phyloP scores from a whole-genome alignment of 129 eudicot genomes.

The Dittrichia graveolens region DNA sequence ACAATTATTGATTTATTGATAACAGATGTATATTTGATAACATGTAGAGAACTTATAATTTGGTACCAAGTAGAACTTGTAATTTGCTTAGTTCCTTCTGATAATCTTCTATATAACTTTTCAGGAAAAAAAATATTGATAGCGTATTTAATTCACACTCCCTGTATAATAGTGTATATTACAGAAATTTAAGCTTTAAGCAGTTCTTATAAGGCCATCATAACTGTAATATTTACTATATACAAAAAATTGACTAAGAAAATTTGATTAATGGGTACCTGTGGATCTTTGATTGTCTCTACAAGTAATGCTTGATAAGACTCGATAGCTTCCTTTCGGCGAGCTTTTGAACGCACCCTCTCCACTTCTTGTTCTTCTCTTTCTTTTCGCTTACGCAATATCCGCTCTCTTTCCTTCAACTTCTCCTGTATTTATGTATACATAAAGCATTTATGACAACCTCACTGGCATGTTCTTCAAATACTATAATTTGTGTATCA shows the following conservation, averaged over 20 bases:
- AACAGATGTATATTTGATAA: background rate
- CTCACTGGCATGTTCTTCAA: slow-evolving; percentile 6
- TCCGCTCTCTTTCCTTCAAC: slow-evolving; percentile 83
- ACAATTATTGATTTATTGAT: no score
- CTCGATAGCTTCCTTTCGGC: slow-evolving; percentile 84
- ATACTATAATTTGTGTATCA: background rate
- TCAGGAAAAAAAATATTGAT: background rate
- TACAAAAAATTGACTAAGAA: background rate
- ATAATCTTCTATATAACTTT: background rate
- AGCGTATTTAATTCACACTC: background rate
- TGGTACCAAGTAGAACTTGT: background rate
- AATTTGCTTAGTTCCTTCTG: background rate
- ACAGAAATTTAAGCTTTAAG: no score
- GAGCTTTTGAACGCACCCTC: slow-evolving; percentile 86
- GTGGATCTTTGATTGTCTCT: slow-evolving; percentile 93
- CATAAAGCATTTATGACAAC: slow-evolving; percentile 8
- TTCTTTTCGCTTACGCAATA: slow-evolving; percentile 85
- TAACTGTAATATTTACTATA: background rate
- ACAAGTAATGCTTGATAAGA: slow-evolving; percentile 97
- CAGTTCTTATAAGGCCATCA: no score
- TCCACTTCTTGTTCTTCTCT: slow-evolving; percentile 99
- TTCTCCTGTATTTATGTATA: slow-evolving; percentile 57
- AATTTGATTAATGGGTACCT: slow-evolving; percentile 44
- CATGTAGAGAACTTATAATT: slow-evolving; percentile 1
- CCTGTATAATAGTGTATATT: no score